phyloP scores from a whole-genome alignment of 2,329 filamentous ascomycete species.

The Remersonia thermophila region DNA sequence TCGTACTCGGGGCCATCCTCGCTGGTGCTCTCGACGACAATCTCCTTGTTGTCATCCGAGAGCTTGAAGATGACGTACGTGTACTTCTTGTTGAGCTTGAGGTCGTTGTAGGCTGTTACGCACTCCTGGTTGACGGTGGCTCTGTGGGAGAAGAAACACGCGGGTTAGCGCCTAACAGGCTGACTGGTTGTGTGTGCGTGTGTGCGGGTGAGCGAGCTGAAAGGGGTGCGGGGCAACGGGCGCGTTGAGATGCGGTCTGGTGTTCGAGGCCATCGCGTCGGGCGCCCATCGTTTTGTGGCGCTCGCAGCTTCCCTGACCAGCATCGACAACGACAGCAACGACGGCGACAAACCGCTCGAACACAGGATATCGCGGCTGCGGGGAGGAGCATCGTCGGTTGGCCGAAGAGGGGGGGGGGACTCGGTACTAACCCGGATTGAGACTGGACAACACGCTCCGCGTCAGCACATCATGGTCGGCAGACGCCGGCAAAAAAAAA shows the following conservation, averaged over 20 bases:
- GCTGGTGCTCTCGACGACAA: conserved; percentile 66
- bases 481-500: background rate
- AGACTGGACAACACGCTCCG: conserved; percentile 35
- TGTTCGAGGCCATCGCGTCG: no score
- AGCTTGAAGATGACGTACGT: conserved; percentile 88
- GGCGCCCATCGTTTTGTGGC: no score
- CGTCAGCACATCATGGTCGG: conserved; percentile 7
- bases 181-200: background rate
- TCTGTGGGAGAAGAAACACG: conserved; percentile 39
- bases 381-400: background rate
- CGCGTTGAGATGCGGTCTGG: no score
- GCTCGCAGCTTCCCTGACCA: background rate
- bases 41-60: conserved; percentile 69
- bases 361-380: background rate
- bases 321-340: background rate
- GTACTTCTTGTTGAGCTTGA: conserved; percentile 70
- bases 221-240: background rate
- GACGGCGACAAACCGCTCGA: background rate
- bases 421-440: conserved; percentile 50
- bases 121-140: conserved; percentile 62
- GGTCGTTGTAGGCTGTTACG: conserved; percentile 61
- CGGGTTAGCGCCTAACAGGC: conserved; percentile 5
- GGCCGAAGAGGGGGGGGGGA: conserved; percentile 1
- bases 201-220: background rate
- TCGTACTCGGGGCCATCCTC: conserved; percentile 52